These are phyloP conservation scores for Trypanosoma cruzi DNA, from an alignment of 208 protist species.

Conservation along the genomic window DNA sequence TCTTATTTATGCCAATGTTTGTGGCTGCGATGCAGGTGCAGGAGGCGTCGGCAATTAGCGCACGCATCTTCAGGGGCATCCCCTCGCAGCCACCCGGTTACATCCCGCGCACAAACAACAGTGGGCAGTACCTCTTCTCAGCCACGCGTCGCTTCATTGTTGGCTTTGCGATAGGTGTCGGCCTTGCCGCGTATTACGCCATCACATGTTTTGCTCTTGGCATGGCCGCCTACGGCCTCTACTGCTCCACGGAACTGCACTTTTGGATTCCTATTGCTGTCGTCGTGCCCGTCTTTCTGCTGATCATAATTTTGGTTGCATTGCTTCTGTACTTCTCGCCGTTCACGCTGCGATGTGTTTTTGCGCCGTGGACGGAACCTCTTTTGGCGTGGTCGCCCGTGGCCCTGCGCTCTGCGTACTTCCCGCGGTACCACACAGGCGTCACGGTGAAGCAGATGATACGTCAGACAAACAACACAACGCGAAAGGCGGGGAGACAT, in stretches of 20 bases:
- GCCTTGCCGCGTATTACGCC: conserved; percentile 18
- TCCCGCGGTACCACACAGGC: conserved; percentile 15
- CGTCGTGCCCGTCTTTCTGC: not conserved
- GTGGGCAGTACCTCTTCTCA: conserved; percentile 7
- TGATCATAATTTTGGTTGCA: not conserved
- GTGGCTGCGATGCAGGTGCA: conserved; percentile 15
- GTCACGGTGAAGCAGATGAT: conserved; percentile 17
- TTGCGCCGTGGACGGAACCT: conserved; percentile 8
- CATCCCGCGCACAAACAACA: conserved; percentile 13
- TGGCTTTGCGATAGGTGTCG: conserved; percentile 17
- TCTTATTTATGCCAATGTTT: conserved; percentile 26
- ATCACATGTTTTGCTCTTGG: conserved; percentile 13
- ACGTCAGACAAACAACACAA: conserved; percentile 8
- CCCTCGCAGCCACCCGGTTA: not conserved
- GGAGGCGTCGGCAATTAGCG: conserved; percentile 14
- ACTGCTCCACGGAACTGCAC: conserved; percentile 3
- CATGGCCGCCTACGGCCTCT: conserved; percentile 16
- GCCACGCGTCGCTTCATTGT: conserved; percentile 9
- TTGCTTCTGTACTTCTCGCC: not conserved
- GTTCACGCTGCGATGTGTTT: not conserved
- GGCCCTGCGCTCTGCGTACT: conserved; percentile 6
- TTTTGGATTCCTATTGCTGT: conserved; percentile 22
- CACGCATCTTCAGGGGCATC: conserved; percentile 1
- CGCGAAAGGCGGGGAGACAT: not conserved
- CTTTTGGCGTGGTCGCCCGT: conserved; percentile 1